Percentiles rank a stretch among this genome's conserved stretches.
Evolutionary conservation across 306 rosid genomes (phyloP).

Genomic region (Inga oerstediana): DNA sequence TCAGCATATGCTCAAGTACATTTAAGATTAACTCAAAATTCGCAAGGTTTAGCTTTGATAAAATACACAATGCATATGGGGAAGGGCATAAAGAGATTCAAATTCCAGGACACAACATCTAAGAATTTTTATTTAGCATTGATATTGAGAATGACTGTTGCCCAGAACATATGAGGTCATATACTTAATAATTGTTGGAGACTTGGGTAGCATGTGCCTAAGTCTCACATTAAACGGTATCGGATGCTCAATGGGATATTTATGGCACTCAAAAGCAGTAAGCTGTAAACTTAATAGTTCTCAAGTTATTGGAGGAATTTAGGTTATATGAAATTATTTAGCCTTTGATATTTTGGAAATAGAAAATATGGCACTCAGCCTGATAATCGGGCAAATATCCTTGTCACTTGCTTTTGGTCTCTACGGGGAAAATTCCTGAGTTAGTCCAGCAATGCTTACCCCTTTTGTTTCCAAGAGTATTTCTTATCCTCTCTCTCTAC

Average conservation of each 20-base stretch:
- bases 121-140: background rate
- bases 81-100: background rate
- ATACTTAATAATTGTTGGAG: background rate
- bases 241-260: background rate
- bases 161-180: background rate
- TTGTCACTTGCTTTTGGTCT: background rate
- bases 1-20: background rate
- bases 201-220: background rate
- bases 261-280: background rate
- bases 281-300: background rate
- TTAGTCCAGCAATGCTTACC: background rate
- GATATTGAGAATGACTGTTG: background rate
- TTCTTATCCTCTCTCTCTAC: background rate
- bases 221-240: background rate
- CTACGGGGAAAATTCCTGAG: background rate
- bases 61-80: background rate
- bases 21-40: background rate
- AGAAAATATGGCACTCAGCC: background rate
- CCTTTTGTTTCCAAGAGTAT: background rate
- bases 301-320: background rate
- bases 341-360: background rate
- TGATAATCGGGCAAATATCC: background rate
- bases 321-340: background rate
- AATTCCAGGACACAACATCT: conserved; percentile 15
- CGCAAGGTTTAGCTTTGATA: background rate